phyloP scores from a whole-genome alignment of 495 filamentous ascomycete species.

The Penicillium malachiteum region DNA sequence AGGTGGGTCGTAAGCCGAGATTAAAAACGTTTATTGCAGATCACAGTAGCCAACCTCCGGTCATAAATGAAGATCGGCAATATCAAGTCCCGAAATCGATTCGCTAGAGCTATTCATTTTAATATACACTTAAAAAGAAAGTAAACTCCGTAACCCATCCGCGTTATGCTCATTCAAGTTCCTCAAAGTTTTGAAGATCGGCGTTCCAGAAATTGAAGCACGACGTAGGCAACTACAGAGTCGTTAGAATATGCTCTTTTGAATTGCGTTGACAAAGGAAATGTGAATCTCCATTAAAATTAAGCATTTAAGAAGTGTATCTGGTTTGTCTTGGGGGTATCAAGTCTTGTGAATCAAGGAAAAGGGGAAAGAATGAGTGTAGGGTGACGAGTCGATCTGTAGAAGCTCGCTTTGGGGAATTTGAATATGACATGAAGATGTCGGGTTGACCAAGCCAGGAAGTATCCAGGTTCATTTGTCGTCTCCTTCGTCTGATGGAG shows the following conservation, averaged over 20 bases:
- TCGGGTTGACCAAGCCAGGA: no score
- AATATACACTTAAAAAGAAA: no score
- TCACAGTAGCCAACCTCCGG: no score
- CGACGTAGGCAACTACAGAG: slow-evolving; percentile 38
- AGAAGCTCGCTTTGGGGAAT: not conserved
- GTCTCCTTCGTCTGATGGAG: slow-evolving; percentile 10
- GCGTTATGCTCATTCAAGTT: not conserved
- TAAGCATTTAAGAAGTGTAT: slow-evolving; percentile 16
- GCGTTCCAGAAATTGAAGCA: slow-evolving; percentile 32
- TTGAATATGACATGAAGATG: not conserved
- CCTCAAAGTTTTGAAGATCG: slow-evolving; percentile 34
- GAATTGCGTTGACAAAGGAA: not conserved
- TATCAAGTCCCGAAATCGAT: no score
- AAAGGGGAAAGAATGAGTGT: slow-evolving; percentile 5
- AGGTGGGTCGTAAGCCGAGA: no score
- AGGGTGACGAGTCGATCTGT: not conserved
- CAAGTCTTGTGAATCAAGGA: not conserved
- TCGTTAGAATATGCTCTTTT: slow-evolving; percentile 18
- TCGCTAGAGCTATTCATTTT: not conserved
- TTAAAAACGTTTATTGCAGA: no score
- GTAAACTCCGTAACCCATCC: not conserved
- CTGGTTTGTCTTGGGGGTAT: not conserved
- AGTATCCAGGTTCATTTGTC: slow-evolving; percentile 3
- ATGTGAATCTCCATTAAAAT: slow-evolving; percentile 12
- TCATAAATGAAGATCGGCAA: no score